Evolutionary conservation across 495 filamentous ascomycete genomes (phyloP).

Genomic region (Penicillium longicatenatum): DNA sequence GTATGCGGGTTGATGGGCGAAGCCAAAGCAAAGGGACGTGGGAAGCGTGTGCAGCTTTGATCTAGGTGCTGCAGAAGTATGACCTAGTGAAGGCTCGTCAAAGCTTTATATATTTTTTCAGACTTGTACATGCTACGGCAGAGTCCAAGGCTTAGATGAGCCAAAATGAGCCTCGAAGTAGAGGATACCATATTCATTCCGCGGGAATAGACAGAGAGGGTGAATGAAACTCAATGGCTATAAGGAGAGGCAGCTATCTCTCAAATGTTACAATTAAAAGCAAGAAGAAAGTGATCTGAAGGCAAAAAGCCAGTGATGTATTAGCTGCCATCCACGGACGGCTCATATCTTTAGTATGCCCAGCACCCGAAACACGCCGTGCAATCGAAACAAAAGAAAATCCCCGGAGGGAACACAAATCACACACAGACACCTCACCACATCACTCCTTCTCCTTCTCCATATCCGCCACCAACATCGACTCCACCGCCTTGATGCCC

Average conservation of each 20-base stretch:
- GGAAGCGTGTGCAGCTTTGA: no score
- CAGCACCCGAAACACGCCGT: not conserved
- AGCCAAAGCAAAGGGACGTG: no score
- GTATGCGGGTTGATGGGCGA: no score
- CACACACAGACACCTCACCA: not conserved
- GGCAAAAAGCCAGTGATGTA: not conserved
- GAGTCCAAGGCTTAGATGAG: no score
- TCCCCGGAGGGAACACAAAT: not conserved
- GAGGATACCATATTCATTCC: not conserved
- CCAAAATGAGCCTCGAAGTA: no score
- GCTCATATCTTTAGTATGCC: not conserved
- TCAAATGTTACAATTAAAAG: not conserved
- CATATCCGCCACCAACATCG: slow-evolving; percentile 56
- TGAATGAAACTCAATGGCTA: not conserved
- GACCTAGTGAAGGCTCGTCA: no score
- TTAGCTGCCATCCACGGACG: not conserved
- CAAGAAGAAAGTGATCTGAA: slow-evolving; percentile 1
- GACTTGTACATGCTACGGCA: no score
- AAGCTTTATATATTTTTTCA: no score
- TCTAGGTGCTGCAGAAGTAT: no score
- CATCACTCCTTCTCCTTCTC: slow-evolving; percentile 9
- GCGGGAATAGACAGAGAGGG: not conserved
- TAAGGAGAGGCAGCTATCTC: not conserved
- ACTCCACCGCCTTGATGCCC: slow-evolving; percentile 62
- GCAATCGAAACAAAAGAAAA: not conserved